These are phyloP conservation scores for Piedraia hortae DNA, from an alignment of 2,329 filamentous ascomycete species.

Conservation along the genomic window DNA sequence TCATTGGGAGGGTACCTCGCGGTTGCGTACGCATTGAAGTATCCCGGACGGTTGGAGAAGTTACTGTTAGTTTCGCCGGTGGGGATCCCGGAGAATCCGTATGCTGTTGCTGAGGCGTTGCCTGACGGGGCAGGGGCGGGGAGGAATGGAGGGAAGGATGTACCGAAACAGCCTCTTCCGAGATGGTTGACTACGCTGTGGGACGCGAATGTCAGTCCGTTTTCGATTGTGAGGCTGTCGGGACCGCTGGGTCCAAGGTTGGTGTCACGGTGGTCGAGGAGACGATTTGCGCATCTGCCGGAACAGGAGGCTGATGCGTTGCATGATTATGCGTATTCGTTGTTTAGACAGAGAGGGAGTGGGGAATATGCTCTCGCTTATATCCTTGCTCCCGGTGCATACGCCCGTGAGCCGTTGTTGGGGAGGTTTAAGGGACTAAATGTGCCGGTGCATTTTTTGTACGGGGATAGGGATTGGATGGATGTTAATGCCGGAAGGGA, in stretches of 20 bases:
- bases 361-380: constrained; percentile 87
- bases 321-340: constrained; percentile 79
- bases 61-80: constrained; percentile 85
- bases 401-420: constrained; percentile 67
- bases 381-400: constrained; percentile 77
- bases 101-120: constrained; percentile 55
- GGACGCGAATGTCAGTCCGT: constrained; percentile 92
- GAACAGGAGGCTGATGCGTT: constrained; percentile 52
- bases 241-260: constrained; percentile 77
- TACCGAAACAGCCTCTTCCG: constrained; percentile 34
- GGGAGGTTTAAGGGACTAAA: constrained; percentile 50
- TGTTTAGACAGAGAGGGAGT: constrained; percentile 76
- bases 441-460: constrained; percentile 73
- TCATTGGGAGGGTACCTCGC: constrained; percentile 87
- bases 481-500: constrained; percentile 63
- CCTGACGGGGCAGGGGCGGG: constrained; percentile 20
- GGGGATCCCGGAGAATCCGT: constrained; percentile 81
- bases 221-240: constrained; percentile 64
- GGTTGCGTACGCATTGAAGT: constrained; percentile 84
- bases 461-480: constrained; percentile 98
- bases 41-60: constrained; percentile 83
- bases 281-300: constrained; percentile 74
- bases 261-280: constrained; percentile 80
- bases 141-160: neutral
- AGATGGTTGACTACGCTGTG: constrained; percentile 81